Evolutionary conservation across 768 basidiomycete species (phyloP).

Genomic region (Collybia sordida): DNA sequence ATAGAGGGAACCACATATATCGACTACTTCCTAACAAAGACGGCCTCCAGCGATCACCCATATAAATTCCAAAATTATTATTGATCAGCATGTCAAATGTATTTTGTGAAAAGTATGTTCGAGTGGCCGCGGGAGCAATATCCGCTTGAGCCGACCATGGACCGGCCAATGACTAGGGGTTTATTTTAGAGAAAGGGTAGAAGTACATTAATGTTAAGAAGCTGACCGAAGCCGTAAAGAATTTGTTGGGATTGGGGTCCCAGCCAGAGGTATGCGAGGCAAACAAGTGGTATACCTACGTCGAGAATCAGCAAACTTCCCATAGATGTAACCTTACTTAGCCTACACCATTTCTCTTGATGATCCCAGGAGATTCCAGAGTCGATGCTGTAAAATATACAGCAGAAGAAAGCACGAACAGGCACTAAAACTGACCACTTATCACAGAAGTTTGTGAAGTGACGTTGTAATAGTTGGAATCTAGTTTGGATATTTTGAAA

Average conservation of each 20-base stretch:
- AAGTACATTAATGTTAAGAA: neutral
- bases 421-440: slow-evolving; percentile 29
- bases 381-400: slow-evolving; percentile 40
- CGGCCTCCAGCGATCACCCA: slow-evolving; percentile 66
- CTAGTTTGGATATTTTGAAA: slow-evolving; percentile 61
- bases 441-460: slow-evolving; percentile 44
- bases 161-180: slow-evolving; percentile 45
- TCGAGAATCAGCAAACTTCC: neutral
- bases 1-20: slow-evolving; percentile 64
- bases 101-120: slow-evolving; percentile 66
- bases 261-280: slow-evolving; percentile 60
- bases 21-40: slow-evolving; percentile 51
- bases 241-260: slow-evolving; percentile 64
- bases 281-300: slow-evolving; percentile 54
- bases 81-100: slow-evolving; percentile 52
- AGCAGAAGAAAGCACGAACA: neutral
- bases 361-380: slow-evolving; percentile 60
- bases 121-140: slow-evolving; percentile 47
- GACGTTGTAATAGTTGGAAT: slow-evolving; percentile 60
- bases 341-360: slow-evolving; percentile 54
- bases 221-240: slow-evolving; percentile 49
- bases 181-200: neutral
- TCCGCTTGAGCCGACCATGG: slow-evolving; percentile 58
- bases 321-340: neutral
- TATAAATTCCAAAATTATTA: slow-evolving; percentile 49